phyloP scores from a whole-genome alignment of 768 basidiomycete species.

The Lenzites betulinus region DNA sequence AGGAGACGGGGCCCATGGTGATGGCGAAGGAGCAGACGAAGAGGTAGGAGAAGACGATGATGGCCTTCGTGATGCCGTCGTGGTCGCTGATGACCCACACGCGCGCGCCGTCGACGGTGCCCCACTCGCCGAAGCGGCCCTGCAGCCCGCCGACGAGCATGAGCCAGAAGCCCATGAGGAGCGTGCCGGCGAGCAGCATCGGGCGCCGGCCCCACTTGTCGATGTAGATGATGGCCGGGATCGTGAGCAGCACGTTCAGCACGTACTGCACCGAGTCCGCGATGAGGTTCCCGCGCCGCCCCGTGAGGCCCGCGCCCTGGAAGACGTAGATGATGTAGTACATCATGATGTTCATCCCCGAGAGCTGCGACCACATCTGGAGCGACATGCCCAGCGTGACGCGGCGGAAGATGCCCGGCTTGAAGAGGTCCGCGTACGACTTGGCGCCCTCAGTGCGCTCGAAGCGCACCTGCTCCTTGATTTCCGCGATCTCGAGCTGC shows the following conservation, averaged over 20 bases:
- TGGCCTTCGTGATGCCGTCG: conserved; percentile 57
- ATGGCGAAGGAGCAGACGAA: conserved; percentile 76
- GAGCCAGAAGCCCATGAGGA: conserved; percentile 76
- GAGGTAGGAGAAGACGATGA: conserved; percentile 78
- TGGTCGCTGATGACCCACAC: conserved; percentile 66
- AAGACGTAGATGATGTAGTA: conserved; percentile 71
- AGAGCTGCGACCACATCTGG: conserved; percentile 81
- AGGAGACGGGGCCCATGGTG: conserved; percentile 67
- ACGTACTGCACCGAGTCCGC: conserved; percentile 67
- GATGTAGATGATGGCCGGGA: conserved; percentile 61
- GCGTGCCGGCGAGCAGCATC: conserved; percentile 65
- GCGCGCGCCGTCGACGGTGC: conserved; percentile 38
- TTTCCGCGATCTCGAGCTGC: conserved; percentile 69
- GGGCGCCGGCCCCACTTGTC: conserved; percentile 82
- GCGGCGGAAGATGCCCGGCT: conserved; percentile 66
- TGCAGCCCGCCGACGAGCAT: conserved; percentile 79
- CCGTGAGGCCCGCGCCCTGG: conserved; percentile 75
- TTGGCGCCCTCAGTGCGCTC: conserved; percentile 74
- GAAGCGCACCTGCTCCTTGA: conserved; percentile 53
- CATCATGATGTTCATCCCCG: conserved; percentile 86
- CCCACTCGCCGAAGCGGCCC: conserved; percentile 67
- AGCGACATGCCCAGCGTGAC: conserved; percentile 69
- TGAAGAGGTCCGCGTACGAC: conserved; percentile 66
- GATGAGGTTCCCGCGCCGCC: conserved; percentile 71
- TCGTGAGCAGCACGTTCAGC: conserved; percentile 42